Evolutionary conservation across 2,329 filamentous ascomycete genomes (phyloP).

Genomic region (Arachnomyces sp.): DNA sequence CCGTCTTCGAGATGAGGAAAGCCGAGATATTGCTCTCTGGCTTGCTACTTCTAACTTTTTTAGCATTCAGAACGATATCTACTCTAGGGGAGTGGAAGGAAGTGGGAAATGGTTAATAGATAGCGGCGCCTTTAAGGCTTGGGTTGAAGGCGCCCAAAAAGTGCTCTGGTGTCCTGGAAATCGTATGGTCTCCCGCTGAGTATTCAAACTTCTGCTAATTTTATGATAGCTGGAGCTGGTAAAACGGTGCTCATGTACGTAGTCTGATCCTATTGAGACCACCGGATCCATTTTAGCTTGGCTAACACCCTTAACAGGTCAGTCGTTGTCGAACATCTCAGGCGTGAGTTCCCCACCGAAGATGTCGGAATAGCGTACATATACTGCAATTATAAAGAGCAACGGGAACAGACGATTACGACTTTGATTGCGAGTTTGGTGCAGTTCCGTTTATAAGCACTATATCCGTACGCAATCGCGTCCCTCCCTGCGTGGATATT

Average conservation of each 20-base stretch:
- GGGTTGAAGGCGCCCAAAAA: not conserved
- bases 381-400: conserved; percentile 1
- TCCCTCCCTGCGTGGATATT: too few relatives aligned
- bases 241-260: conserved; percentile 1
- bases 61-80: not conserved
- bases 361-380: conserved; percentile 4
- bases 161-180: conserved; percentile 1
- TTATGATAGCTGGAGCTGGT: not conserved
- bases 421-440: conserved; percentile 3
- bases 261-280: not conserved
- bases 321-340: too few relatives aligned
- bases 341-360: too few relatives aligned
- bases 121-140: not conserved
- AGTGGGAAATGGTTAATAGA: not conserved
- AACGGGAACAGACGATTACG: not conserved
- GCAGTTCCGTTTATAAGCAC: too few relatives aligned
- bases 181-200: not conserved
- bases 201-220: not conserved
- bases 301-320: too few relatives aligned
- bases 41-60: not conserved
- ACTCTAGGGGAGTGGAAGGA: not conserved
- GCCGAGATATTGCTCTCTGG: not conserved
- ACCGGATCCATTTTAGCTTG: too few relatives aligned
- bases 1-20: not conserved
- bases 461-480: too few relatives aligned